Conservation (phyloP, 2,329 filamentous ascomycete genomes). For the Aspergillus hiratsukae region DNA sequence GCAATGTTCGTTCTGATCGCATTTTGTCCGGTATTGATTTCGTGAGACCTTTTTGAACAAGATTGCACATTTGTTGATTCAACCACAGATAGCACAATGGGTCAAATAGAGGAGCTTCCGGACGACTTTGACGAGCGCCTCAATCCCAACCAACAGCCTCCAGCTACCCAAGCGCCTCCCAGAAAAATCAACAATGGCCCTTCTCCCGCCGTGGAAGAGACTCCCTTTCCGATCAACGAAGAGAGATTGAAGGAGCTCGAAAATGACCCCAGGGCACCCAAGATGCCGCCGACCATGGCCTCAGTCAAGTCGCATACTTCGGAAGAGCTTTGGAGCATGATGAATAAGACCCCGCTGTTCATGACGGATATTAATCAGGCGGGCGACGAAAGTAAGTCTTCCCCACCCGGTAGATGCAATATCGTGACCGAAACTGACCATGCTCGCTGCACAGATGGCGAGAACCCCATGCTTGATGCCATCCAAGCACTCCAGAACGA, state of each 20-base stretch:
- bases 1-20: slow-evolving; percentile 22
- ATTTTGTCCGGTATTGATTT: background rate
- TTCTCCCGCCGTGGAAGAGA: slow-evolving; percentile 25
- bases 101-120: slow-evolving; percentile 49
- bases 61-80: slow-evolving; percentile 1
- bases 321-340: slow-evolving; percentile 58
- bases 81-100: slow-evolving; percentile 39
- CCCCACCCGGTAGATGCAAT: background rate
- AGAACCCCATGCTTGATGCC: slow-evolving; percentile 80
- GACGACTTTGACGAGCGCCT: slow-evolving; percentile 48
- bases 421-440: background rate
- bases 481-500: slow-evolving; percentile 89
- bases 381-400: slow-evolving; percentile 47
- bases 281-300: slow-evolving; percentile 56
- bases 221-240: slow-evolving; percentile 38
- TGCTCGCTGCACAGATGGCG: slow-evolving; percentile 45
- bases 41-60: background rate
- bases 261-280: slow-evolving; percentile 33
- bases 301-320: slow-evolving; percentile 52
- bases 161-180: slow-evolving; percentile 9
- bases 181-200: slow-evolving; percentile 1
- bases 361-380: slow-evolving; percentile 81
- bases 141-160: slow-evolving; percentile 35
- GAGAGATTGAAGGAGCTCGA: slow-evolving; percentile 28
- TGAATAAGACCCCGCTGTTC: slow-evolving; percentile 78